phyloP scores from a whole-genome alignment of 129 eudicot genomes.

The Sambucus nigra region DNA sequence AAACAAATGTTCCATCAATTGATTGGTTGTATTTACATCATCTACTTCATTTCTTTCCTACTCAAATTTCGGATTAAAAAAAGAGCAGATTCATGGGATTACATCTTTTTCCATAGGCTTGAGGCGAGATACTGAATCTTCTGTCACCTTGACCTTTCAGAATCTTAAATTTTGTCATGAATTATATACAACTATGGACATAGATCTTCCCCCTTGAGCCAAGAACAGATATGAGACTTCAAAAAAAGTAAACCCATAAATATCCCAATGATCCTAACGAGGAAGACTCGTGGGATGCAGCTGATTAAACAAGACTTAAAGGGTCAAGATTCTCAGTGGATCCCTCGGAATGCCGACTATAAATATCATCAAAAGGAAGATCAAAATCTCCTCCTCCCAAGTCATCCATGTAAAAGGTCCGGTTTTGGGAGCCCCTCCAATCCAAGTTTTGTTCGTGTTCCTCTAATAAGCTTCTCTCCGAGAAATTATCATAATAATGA shows the following conservation, averaged over 20 bases:
- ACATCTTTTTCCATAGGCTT: neutral
- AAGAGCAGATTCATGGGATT: too few relatives aligned
- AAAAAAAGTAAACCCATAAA: constrained; percentile 1
- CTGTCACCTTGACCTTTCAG: constrained; percentile 18
- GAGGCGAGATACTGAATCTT: too few relatives aligned
- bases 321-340: constrained; percentile 24
- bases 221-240: constrained; percentile 7
- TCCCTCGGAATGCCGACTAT: constrained; percentile 28
- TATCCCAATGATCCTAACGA: neutral
- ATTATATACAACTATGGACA: constrained; percentile 66
- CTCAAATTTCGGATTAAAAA: too few relatives aligned
- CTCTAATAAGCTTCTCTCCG: constrained; percentile 43
- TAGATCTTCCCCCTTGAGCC: constrained; percentile 7
- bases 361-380: constrained; percentile 78
- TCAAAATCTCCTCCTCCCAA: constrained; percentile 42
- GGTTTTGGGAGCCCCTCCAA: constrained; percentile 36
- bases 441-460: constrained; percentile 35
- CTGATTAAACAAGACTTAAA: constrained; percentile 7
- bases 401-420: constrained; percentile 49
- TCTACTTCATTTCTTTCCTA: too few relatives aligned
- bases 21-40: neutral
- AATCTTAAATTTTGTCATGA: constrained; percentile 9
- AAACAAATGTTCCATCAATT: neutral
- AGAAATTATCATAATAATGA: constrained; percentile 27
- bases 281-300: constrained; percentile 2